Percentiles rank a stretch among this genome's conserved stretches.
Conservation (phyloP, 495 filamentous ascomycete genomes). For the Copromyces sp. region DNA sequence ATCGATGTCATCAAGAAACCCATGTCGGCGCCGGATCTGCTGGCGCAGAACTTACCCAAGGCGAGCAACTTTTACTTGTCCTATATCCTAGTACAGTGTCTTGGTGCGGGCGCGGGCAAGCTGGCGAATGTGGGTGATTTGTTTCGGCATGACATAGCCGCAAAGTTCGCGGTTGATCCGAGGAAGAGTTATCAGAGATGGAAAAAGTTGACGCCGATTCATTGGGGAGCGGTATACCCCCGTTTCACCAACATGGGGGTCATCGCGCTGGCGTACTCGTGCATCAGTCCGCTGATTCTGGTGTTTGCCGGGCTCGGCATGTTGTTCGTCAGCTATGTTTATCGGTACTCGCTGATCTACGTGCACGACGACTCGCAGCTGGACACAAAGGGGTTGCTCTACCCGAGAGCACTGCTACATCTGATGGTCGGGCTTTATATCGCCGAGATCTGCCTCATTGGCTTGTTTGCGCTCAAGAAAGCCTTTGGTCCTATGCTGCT, state of each 20-base stretch:
- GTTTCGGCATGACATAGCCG: slow-evolving; percentile 52
- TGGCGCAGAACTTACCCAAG: slow-evolving; percentile 64
- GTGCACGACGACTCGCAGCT: slow-evolving; percentile 58
- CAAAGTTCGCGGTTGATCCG: slow-evolving; percentile 58
- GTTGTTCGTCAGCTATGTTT: slow-evolving; percentile 70
- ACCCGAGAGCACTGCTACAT: slow-evolving; percentile 71
- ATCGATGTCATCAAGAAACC: slow-evolving; percentile 53
- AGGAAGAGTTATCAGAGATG: slow-evolving; percentile 64
- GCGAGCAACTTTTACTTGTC: slow-evolving; percentile 87
- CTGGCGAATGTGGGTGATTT: slow-evolving; percentile 47
- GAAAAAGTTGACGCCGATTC: slow-evolving; percentile 49
- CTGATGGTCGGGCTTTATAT: slow-evolving; percentile 76
- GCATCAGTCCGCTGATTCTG: slow-evolving; percentile 84
- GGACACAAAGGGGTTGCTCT: slow-evolving; percentile 76
- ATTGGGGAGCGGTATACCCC: slow-evolving; percentile 61
- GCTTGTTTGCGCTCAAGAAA: slow-evolving; percentile 61
- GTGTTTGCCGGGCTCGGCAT: slow-evolving; percentile 70
- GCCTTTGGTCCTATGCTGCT: slow-evolving; percentile 64
- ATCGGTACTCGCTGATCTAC: slow-evolving; percentile 80
- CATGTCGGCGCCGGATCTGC: slow-evolving; percentile 42
- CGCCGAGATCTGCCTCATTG: slow-evolving; percentile 66
- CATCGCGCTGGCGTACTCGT: slow-evolving; percentile 62
- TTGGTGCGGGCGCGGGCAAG: slow-evolving; percentile 55
- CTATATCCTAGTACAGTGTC: slow-evolving; percentile 78
- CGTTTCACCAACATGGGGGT: slow-evolving; percentile 67